Conservation (phyloP, 305 asterid species). For the Stenogyne calaminthoides region DNA sequence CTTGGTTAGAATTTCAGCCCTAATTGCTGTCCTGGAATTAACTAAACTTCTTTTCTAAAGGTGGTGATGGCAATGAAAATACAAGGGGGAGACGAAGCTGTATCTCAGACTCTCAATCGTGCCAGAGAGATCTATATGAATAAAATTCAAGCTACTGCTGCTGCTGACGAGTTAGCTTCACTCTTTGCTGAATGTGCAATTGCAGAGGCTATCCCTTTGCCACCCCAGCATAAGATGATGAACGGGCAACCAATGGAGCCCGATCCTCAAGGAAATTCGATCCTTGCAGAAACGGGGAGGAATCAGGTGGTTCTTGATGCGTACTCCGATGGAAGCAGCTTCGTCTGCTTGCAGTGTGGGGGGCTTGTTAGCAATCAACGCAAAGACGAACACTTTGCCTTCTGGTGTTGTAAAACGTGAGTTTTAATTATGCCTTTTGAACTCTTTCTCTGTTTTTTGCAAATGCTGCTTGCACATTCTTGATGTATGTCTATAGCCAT, state of each 20-base stretch:
- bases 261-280: constrained; percentile 60
- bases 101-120: constrained; percentile 58
- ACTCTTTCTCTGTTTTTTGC: constrained; percentile 1
- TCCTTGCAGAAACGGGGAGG: constrained; percentile 78
- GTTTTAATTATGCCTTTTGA: not conserved
- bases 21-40: not conserved
- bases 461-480: constrained; percentile 22
- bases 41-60: constrained; percentile 37
- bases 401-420: constrained; percentile 82
- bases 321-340: constrained; percentile 85
- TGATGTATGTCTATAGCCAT: constrained; percentile 20
- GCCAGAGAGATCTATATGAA: constrained; percentile 68
- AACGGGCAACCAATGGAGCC: constrained; percentile 39
- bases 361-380: constrained; percentile 87
- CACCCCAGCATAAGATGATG: constrained; percentile 31
- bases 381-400: constrained; percentile 72
- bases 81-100: constrained; percentile 80
- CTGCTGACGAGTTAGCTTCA: constrained; percentile 84
- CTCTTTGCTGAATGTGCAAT: constrained; percentile 90
- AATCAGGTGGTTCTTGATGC: constrained; percentile 78
- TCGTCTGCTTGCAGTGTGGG: constrained; percentile 83
- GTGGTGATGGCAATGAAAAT: constrained; percentile 80
- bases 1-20: too few species aligned
- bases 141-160: constrained; percentile 62
- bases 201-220: constrained; percentile 67